phyloP scores from a whole-genome alignment of 2,329 filamentous ascomycete species.

The Colletotrichum gloeosporioides region DNA sequence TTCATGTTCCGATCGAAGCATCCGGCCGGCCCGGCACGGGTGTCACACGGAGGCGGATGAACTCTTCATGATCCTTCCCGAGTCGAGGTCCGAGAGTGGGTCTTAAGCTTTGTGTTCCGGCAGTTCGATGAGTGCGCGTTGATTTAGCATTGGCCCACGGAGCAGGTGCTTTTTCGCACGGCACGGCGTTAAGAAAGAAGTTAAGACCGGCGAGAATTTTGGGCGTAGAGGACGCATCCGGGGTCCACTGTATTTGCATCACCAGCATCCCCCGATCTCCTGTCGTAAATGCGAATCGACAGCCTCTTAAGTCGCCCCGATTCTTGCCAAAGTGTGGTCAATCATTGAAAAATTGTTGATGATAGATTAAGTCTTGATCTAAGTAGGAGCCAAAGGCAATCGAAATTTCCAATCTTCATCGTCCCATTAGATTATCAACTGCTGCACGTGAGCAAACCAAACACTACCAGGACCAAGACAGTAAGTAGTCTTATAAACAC shows the following conservation, averaged over 20 bases:
- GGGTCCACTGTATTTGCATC: accelerated
- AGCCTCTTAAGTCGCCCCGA: neutral
- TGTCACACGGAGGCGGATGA: neutral
- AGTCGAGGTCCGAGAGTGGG: neutral
- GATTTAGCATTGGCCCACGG: neutral
- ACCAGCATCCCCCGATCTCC: neutral
- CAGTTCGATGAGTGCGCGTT: accelerated
- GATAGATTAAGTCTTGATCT: neutral
- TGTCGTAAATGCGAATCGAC: too few species aligned
- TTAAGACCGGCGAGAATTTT: accelerated
- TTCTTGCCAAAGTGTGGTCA: neutral
- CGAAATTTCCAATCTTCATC: neutral
- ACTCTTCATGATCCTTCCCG: neutral
- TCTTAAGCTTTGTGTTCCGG: neutral
- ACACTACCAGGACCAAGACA: neutral
- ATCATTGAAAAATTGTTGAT: accelerated
- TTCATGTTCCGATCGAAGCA: neutral
- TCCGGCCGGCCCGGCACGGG: neutral
- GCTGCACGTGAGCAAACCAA: neutral
- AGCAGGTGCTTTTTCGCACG: neutral
- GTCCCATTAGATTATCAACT: neutral
- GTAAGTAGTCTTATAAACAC: neutral
- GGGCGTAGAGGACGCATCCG: accelerated
- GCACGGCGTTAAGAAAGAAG: neutral
- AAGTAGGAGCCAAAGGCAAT: neutral